Evolutionary conservation across 2,329 filamentous ascomycete genomes (phyloP), one percentile per base, ranked within the genome.

Genomic region (Emergomyces orientalis): DNA sequence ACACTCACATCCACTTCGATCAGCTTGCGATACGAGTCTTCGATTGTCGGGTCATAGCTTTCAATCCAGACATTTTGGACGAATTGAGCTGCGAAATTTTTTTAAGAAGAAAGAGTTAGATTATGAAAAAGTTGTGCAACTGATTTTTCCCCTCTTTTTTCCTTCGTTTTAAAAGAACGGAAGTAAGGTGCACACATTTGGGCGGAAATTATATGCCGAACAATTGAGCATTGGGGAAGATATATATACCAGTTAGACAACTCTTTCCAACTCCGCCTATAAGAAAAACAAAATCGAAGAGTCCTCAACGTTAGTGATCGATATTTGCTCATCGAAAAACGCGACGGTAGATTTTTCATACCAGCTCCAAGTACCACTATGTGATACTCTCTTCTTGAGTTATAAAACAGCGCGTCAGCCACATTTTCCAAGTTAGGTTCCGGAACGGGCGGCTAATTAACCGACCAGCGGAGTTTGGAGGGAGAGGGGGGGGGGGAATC

Each of bases 61-160:
- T 96, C 91, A 73, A 96, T 93, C 89, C 91, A 95, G 70, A 95
- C 88, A 78, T 94, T 92, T 76, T 94, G 90, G 60, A 96, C 91
- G 71, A 95, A 96, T 81, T 96, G 91, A 71, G 91, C 91, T 91
- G 71, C 71, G 67, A 13, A 37, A 39, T n/a, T n/a, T n/a, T n/a
- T n/a, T n/a, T n/a, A n/a, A 39, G 13, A 11, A 27, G 45, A 60
- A 17, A 5, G 25, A 2, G 51, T 61, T 51, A 65, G 62, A 59
- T 3, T 51, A 54, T 3, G 51, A 22, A 6, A 49, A 14, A 5
- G 27, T 34, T 54, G 27, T 49, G n/a, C n/a, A n/a, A 49, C 27
- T 25, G n/a, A 25, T 49, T 25, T 11, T 25, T 39, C 11, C 11
- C 13, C 19, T 6, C 13, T 43, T 19, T 19, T 43, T 19, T 43